Conservation (phyloP, 2,329 filamentous ascomycete species). For the Septoria petroselini region DNA sequence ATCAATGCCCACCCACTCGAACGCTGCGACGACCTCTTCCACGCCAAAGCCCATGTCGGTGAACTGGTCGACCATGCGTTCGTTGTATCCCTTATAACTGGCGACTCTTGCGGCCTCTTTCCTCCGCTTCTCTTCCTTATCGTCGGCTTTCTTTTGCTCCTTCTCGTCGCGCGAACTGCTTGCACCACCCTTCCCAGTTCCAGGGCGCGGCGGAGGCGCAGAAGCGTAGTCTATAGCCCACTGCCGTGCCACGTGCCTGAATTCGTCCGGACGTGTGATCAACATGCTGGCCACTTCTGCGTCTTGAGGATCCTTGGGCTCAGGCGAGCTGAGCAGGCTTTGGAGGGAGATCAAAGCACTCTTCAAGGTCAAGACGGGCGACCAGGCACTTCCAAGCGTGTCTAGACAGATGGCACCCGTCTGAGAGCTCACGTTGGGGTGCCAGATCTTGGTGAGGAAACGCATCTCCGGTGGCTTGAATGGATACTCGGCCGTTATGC, state of each 20-base stretch:
- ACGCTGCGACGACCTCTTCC: slow-evolving; percentile 79
- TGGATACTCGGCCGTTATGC: slow-evolving; percentile 83
- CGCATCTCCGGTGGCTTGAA: slow-evolving; percentile 90
- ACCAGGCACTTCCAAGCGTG: slow-evolving; percentile 86
- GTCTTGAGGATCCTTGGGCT: slow-evolving; percentile 95
- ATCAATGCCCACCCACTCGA: slow-evolving; percentile 77
- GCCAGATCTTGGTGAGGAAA: slow-evolving; percentile 93
- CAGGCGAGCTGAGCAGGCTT: slow-evolving; percentile 86
- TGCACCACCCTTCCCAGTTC: slow-evolving; percentile 39
- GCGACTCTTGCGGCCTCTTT: slow-evolving; percentile 51
- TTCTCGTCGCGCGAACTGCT: slow-evolving; percentile 34
- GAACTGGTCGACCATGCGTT: slow-evolving; percentile 77
- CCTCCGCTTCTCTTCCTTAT: slow-evolving; percentile 54
- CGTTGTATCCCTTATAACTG: slow-evolving; percentile 81
- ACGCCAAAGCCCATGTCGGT: slow-evolving; percentile 88
- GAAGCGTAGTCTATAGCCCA: slow-evolving; percentile 85
- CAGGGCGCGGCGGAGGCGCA: slow-evolving; percentile 62
- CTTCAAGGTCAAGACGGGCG: slow-evolving; percentile 93
- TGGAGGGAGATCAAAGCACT: slow-evolving; percentile 90
- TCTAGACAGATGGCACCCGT: slow-evolving; percentile 90
- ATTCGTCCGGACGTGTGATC: slow-evolving; percentile 71
- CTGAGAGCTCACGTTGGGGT: slow-evolving; percentile 86
- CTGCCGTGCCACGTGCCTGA: slow-evolving; percentile 77
- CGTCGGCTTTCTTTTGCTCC: slow-evolving; percentile 50
- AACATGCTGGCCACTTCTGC: slow-evolving; percentile 93